These are phyloP conservation scores for Cryphonectria radicalis DNA, from an alignment of 2,329 filamentous ascomycete genomes.

Conservation along the genomic window DNA sequence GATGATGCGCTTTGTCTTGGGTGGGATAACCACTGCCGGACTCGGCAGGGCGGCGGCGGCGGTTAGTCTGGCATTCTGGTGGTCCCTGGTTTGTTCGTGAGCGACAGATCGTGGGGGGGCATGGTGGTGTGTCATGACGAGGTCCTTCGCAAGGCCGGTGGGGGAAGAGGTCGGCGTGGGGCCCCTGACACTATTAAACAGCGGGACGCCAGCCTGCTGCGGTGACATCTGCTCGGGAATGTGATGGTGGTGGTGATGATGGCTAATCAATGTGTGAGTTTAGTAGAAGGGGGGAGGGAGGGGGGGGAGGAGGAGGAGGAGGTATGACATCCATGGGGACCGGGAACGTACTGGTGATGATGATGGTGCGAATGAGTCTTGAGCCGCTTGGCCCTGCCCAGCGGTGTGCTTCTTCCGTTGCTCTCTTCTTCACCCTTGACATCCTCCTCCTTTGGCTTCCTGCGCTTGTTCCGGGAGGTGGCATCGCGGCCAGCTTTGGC, in stretches of 20 bases:
- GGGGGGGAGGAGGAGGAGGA: no score
- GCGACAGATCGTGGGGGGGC: conserved; percentile 42
- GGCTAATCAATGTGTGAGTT: conserved; percentile 36
- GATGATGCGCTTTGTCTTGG: conserved; percentile 69
- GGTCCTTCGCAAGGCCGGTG: conserved; percentile 45
- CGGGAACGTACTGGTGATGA: conserved; percentile 66
- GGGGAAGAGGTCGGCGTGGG: conserved; percentile 51
- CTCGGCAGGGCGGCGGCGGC: conserved; percentile 42
- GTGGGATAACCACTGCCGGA: conserved; percentile 51
- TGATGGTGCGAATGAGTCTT: conserved; percentile 70
- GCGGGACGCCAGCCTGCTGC: conserved; percentile 44
- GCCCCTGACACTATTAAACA: conserved; percentile 57
- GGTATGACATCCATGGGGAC: neutral
- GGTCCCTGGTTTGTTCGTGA: conserved; percentile 32
- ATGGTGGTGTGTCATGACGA: conserved; percentile 51
- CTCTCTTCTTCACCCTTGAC: conserved; percentile 67
- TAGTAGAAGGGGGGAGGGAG: neutral
- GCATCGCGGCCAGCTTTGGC: conserved; percentile 21
- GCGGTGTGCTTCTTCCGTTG: conserved; percentile 65
- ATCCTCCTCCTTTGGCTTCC: conserved; percentile 80
- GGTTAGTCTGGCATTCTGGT: conserved; percentile 42
- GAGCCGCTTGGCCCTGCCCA: conserved; percentile 63
- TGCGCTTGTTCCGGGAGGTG: conserved; percentile 58
- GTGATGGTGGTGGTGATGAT: conserved; percentile 66
- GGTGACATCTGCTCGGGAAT: conserved; percentile 51